Evolutionary conservation across 371 early-diverging fungal species (phyloP), one percentile per base, ranked within the genome.

Genomic region (Encephalitozoon cuniculi): DNA sequence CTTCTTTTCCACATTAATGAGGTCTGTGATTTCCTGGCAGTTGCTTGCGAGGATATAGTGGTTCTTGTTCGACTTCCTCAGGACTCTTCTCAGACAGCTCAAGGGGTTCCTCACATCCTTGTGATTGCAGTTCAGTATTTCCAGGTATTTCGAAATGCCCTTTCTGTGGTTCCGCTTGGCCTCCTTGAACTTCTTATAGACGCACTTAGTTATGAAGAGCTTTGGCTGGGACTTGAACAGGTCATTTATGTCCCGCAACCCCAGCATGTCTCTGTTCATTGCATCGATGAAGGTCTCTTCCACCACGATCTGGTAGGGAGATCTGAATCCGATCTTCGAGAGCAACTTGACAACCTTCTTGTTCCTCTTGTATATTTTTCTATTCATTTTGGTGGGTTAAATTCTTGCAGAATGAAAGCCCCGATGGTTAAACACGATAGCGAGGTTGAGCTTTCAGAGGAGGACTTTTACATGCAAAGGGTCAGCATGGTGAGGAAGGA

Each of bases 401-500:
- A 59, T 34, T 18, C 18, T n/a, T 4, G n/a, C 15, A 18, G 5
- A n/a, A 32, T 28, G 26, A 37, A 34, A 18, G 4, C 32, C 59
- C 59, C 59, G 34, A 37, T 37, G n/a, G 37, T 18, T 34, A 30
- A 34, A n/a, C n/a, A 59, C 5, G 21, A 34, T 34, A 59, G 5
- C 11, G 59, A 37, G 2, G 32, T 59, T 18, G 59, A 59, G 34
- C 59, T 74, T 69, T 51, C 70, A 6, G 70, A 77, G 37, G 82
- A 79, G 69, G 77, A 82, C 37, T 79, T 77, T 39, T 79, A 54
- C 40, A 25, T 40, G 26, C 77, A 79, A 37, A 69, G 82, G 51
- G 39, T 40, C 18, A 46, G 68, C 43, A 37, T 18, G 21, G 44
- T 82, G 12, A 71, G 39, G 15, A 23, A 53, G 28, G 64, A 39